These are phyloP conservation scores for Talaromyces proteolyticus DNA, from an alignment of 495 filamentous ascomycete species.

Conservation along the genomic window DNA sequence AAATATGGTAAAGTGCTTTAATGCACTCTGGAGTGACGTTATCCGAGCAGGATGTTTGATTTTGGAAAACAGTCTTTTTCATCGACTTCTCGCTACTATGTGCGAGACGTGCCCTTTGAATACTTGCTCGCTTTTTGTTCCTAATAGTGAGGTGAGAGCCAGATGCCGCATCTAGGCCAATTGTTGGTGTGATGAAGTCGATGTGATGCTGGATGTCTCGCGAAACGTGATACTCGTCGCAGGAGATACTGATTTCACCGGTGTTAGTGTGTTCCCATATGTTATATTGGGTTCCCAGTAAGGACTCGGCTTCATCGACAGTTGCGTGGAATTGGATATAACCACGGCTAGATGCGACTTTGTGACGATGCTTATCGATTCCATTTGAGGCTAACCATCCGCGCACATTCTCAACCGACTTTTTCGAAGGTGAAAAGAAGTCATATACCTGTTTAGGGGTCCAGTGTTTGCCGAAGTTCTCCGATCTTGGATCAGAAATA, in stretches of 20 bases:
- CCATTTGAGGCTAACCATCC: conserved; percentile 33
- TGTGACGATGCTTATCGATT: conserved; percentile 20
- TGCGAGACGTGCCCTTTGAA: not conserved
- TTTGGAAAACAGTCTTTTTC: not conserved
- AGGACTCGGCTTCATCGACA: conserved; percentile 31
- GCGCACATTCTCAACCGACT: conserved; percentile 19
- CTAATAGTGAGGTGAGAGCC: not conserved
- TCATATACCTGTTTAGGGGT: conserved; percentile 18
- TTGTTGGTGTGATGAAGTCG: conserved; percentile 42
- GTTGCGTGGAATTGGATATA: conserved; percentile 35
- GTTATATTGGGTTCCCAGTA: conserved; percentile 44
- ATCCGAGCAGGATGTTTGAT: conserved; percentile 20
- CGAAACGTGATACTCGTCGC: conserved; percentile 38
- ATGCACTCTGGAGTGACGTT: conserved; percentile 40
- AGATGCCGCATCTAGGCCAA: conserved; percentile 4
- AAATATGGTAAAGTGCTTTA: conserved; percentile 38
- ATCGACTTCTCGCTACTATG: not conserved
- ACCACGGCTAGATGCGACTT: conserved; percentile 19
- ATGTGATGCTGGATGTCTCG: conserved; percentile 34
- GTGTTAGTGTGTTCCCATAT: conserved; percentile 31
- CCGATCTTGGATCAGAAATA: conserved; percentile 17
- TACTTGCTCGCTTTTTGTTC: not conserved
- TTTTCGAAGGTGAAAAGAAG: conserved; percentile 23
- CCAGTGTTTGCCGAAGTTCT: conserved; percentile 19
- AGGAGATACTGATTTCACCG: conserved; percentile 23